phyloP scores from a whole-genome alignment of 371 early-diverging fungal species.

The Smittium culicis region DNA sequence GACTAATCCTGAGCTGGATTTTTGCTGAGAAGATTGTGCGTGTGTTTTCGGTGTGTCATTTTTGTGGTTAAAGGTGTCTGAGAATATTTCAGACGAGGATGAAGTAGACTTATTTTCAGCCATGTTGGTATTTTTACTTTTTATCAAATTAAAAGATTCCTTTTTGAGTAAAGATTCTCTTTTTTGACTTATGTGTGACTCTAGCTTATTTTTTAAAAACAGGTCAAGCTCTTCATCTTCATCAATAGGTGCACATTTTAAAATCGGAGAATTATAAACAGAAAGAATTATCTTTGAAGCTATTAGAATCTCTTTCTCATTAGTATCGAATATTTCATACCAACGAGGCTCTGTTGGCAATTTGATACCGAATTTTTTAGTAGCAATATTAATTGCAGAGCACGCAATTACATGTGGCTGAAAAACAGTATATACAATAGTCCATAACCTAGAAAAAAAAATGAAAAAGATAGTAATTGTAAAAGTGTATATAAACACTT shows the following conservation, averaged over 20 bases:
- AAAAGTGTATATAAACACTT: too few species aligned
- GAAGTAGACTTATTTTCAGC: too few species aligned
- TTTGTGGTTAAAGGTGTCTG: too few species aligned
- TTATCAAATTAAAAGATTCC: neutral
- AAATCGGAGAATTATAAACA: slow-evolving; percentile 37
- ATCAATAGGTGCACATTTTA: slow-evolving; percentile 37
- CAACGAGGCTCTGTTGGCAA: slow-evolving; percentile 63
- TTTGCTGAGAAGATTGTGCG: too few species aligned
- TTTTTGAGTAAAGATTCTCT: neutral
- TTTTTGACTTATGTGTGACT: slow-evolving; percentile 6
- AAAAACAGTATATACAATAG: slow-evolving; percentile 64
- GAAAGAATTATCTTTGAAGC: slow-evolving; percentile 46
- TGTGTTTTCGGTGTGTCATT: too few species aligned
- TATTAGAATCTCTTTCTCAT: slow-evolving; percentile 45
- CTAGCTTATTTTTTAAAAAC: slow-evolving; percentile 12
- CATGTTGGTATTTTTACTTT: neutral
- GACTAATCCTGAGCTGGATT: too few species aligned
- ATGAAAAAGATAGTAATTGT: slow-evolving; percentile 1
- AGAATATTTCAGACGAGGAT: too few species aligned
- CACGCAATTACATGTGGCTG: slow-evolving; percentile 81
- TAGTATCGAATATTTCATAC: slow-evolving; percentile 80
- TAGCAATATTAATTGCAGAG: slow-evolving; percentile 74
- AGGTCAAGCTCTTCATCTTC: slow-evolving; percentile 32
- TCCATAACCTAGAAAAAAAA: slow-evolving; percentile 44
- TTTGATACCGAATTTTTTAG: slow-evolving; percentile 41